phyloP scores from a whole-genome alignment of 495 filamentous ascomycete genomes.

The Apiosordaria backusii region DNA sequence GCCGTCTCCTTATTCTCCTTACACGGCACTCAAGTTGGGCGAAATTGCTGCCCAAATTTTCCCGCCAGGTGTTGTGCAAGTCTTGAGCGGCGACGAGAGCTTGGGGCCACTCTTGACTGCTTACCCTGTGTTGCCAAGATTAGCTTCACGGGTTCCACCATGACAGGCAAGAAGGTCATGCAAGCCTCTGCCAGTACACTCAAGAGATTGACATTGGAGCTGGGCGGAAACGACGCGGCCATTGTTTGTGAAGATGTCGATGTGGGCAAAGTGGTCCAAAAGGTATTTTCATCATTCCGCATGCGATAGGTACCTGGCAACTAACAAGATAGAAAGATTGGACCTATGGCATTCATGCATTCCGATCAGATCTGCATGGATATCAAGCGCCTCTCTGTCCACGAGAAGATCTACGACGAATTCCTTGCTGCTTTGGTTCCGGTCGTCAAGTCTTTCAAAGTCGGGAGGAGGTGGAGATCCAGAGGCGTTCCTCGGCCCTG shows the following conservation, averaged over 20 bases:
- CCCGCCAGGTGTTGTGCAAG: conserved; percentile 63
- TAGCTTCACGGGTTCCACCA: conserved; percentile 61
- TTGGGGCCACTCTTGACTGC: conserved; percentile 57
- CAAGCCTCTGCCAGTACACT: conserved; percentile 51
- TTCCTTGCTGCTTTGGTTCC: conserved; percentile 54
- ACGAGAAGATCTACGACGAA: conserved; percentile 59
- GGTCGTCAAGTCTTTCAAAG: conserved; percentile 50
- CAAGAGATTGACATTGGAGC: conserved; percentile 49
- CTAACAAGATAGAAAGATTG: conserved; percentile 33
- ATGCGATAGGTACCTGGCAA: neutral
- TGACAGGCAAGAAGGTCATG: conserved; percentile 62
- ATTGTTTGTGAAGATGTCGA: conserved; percentile 67
- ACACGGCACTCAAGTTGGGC: conserved; percentile 59
- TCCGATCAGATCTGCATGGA: conserved; percentile 51
- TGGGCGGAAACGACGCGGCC: conserved; percentile 65
- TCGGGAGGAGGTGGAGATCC: conserved; percentile 32
- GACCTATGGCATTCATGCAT: conserved; percentile 53
- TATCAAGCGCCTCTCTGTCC: conserved; percentile 63
- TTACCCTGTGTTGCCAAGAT: conserved; percentile 61
- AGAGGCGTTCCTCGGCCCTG: conserved; percentile 45
- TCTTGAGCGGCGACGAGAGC: conserved; percentile 58
- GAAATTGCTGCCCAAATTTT: conserved; percentile 59
- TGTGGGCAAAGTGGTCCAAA: conserved; percentile 53
- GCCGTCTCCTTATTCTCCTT: conserved; percentile 60
- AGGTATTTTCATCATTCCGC: conserved; percentile 49